Base-by-base conservation (phyloP, 768 basidiomycete genomes). In the Mycena floridula region DNA sequence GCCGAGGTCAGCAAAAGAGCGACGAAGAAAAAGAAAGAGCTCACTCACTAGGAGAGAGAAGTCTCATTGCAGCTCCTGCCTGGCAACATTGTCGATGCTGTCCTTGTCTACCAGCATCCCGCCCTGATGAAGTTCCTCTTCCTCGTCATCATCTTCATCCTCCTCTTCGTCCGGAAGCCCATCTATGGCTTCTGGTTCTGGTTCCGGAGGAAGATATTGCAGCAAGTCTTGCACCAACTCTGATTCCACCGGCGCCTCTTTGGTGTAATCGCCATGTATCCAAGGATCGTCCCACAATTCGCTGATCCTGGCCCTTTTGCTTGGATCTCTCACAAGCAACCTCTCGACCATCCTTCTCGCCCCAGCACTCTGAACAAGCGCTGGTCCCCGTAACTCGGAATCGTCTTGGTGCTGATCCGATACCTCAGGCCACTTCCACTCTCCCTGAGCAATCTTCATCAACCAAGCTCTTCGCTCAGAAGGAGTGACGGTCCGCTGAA, bases 361-460 rank as follows among this genome's bases (percentile, higher is more conserved):
- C 5, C 74, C 76, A 12, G 58, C 57, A 47, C 68, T 68, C 54
- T 63, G 30, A 60, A 68, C 62, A 24, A 76, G 57, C 30, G 53
- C 44, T 39, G 49, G 60, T 4, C 71, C 70, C 44, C 60, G 56
- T 39, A 71, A 53, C 50, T 66, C 66, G 25, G 55, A 63, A 5
- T 57, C 57, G 7, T 53, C 62, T 6, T 23, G 26, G 44, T 20
- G 8, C 25, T 37, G 18, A 23, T 21, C 18, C 37, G 38, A 28
- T 23, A 25, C 23, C 26, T 55, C 60, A 35, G 87, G 85, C 88
- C 87, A 95, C 42, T 67, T 56, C 62, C 81, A 93, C 57, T 89
- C 83, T 36, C 82, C 85, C 56, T 79, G 76, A 12, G 89, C 90
- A 54, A 94, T 91, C 42, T 77, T 71, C 69, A 90, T 78, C 51